These are phyloP conservation scores for Lentinula novae-zelandiae DNA, from an alignment of 1,284 basidiomycete species.

Conservation along the genomic window DNA sequence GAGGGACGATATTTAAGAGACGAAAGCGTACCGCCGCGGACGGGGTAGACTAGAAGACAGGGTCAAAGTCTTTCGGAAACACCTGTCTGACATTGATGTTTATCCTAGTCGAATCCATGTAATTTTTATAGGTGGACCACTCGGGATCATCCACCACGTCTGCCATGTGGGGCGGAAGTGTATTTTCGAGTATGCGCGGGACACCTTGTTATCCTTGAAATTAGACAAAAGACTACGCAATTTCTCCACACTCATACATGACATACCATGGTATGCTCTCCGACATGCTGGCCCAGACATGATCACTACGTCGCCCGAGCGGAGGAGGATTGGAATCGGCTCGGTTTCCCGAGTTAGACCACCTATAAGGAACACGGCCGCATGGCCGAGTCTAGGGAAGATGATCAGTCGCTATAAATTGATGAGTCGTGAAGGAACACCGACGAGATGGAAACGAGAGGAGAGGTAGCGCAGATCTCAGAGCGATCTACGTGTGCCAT, in stretches of 20 bases:
- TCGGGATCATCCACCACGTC: slow-evolving; percentile 27
- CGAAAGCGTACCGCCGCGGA: neutral
- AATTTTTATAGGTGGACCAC: slow-evolving; percentile 61
- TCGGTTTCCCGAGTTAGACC: slow-evolving; percentile 69
- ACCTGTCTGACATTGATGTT: slow-evolving; percentile 92
- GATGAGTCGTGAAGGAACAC: slow-evolving; percentile 22
- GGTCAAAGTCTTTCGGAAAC: slow-evolving; percentile 68
- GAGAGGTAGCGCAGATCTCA: slow-evolving; percentile 81
- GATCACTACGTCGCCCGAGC: slow-evolving; percentile 87
- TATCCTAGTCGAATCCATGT: slow-evolving; percentile 67
- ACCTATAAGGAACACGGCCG: slow-evolving; percentile 87
- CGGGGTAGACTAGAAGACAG: slow-evolving; percentile 18
- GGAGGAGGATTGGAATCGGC: slow-evolving; percentile 78
- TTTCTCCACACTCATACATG: neutral
- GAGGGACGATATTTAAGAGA: neutral
- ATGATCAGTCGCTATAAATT: neutral
- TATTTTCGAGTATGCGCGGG: slow-evolving; percentile 79
- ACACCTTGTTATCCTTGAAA: slow-evolving; percentile 50
- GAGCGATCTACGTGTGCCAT: slow-evolving; percentile 94
- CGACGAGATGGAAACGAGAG: slow-evolving; percentile 88
- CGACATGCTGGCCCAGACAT: slow-evolving; percentile 86
- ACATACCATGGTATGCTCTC: slow-evolving; percentile 79
- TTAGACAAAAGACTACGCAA: neutral
- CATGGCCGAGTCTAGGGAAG: slow-evolving; percentile 69
- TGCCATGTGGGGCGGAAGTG: slow-evolving; percentile 63